phyloP scores from a whole-genome alignment of 225 moss, liverwort and hornwort species.

The Bryoerythrophyllum caledonicum region DNA sequence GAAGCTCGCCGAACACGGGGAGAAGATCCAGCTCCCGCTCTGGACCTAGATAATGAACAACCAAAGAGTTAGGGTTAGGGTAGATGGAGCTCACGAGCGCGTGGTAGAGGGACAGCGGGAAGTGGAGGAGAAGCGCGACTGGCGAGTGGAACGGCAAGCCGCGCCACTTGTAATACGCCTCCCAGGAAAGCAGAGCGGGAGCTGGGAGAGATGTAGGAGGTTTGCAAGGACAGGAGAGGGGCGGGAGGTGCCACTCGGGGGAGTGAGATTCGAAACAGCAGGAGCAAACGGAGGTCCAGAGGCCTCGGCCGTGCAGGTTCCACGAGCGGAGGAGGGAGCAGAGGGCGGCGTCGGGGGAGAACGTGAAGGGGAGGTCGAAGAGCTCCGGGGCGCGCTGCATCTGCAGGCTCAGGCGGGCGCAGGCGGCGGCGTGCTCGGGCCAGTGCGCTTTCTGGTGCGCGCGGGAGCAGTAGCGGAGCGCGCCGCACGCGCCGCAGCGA shows the following conservation, averaged over 20 bases:
- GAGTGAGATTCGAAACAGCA: constrained; percentile 43
- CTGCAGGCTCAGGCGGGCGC: constrained; percentile 76
- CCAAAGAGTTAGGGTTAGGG: constrained; percentile 26
- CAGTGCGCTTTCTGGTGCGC: constrained; percentile 85
- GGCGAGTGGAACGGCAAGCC: constrained; percentile 69
- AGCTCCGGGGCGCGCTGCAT: constrained; percentile 66
- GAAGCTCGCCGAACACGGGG: constrained; percentile 66
- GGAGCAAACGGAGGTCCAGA: constrained; percentile 70
- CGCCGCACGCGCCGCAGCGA: constrained; percentile 84
- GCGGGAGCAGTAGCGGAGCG: constrained; percentile 77
- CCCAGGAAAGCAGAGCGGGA: constrained; percentile 48
- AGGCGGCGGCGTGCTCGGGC: constrained; percentile 65
- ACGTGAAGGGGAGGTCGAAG: constrained; percentile 81
- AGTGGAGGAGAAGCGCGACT: constrained; percentile 79
- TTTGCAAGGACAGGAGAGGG: constrained; percentile 70
- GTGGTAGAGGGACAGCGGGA: constrained; percentile 78
- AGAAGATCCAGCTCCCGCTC: constrained; percentile 73
- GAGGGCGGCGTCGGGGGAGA: constrained; percentile 32
- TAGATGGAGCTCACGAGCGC: constrained; percentile 42
- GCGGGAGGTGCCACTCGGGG: constrained; percentile 60
- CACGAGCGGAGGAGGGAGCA: constrained; percentile 64
- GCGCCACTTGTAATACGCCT: constrained; percentile 75
- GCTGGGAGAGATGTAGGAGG: constrained; percentile 28
- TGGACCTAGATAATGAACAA: constrained; percentile 85
- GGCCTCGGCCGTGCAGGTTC: constrained; percentile 59